A percentile compares a stretch with the other conserved stretches of the same genome.
These are phyloP conservation scores for Suillus alpinus DNA, from an alignment of 768 basidiomycete genomes.

Conservation along the genomic window DNA sequence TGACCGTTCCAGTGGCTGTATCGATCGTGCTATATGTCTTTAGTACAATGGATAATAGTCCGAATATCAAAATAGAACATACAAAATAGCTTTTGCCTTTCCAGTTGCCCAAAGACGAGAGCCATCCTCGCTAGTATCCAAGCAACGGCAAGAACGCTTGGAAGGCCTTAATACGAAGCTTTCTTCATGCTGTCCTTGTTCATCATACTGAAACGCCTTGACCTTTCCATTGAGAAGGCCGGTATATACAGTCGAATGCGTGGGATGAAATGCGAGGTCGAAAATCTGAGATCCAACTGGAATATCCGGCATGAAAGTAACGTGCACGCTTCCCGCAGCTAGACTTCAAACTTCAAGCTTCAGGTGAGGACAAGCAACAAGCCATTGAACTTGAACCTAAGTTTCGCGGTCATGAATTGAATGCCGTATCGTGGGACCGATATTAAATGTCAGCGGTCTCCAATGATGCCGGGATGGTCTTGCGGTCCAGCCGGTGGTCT, in stretches of 20 bases:
- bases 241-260: slow-evolving; percentile 63
- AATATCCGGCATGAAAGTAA: slow-evolving; percentile 53
- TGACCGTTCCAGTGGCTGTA: slow-evolving; percentile 51
- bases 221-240: slow-evolving; percentile 81
- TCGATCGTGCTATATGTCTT: slow-evolving; percentile 56
- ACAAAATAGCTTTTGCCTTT: slow-evolving; percentile 80
- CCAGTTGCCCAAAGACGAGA: slow-evolving; percentile 71
- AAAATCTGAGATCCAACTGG: slow-evolving; percentile 77
- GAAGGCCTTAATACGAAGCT: slow-evolving; percentile 69
- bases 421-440: background rate
- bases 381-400: background rate
- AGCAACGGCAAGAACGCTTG: slow-evolving; percentile 78
- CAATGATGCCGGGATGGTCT: background rate
- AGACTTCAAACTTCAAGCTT: background rate
- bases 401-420: background rate
- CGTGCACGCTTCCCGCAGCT: background rate
- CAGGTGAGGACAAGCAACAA: background rate
- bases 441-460: background rate
- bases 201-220: slow-evolving; percentile 78
- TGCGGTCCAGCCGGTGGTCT: background rate
- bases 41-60: slow-evolving; percentile 10
- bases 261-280: slow-evolving; percentile 87
- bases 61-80: slow-evolving; percentile 29
- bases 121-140: slow-evolving; percentile 69
- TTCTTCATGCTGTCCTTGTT: slow-evolving; percentile 55